Conservation (phyloP, 1,284 basidiomycete species). For the Bjerkandera adusta region DNA sequence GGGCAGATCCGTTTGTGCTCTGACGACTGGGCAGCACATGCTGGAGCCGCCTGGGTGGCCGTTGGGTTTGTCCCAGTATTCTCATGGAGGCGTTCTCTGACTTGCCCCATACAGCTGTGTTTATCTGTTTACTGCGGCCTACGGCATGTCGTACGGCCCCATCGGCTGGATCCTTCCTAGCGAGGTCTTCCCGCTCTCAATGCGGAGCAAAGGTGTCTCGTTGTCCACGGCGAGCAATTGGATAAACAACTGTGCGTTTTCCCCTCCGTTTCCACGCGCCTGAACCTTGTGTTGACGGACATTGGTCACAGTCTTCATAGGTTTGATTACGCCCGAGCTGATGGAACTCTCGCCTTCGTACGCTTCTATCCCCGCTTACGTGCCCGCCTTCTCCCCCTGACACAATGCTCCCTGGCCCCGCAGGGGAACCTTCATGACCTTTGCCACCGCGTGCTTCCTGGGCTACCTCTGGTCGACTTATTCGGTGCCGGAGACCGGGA, state of each 20-base stretch:
- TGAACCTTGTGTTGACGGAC: slow-evolving; percentile 4
- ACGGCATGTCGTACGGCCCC: slow-evolving; percentile 83
- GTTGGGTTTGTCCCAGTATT: slow-evolving; percentile 45
- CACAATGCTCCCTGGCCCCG: background rate
- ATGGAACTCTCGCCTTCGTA: slow-evolving; percentile 63
- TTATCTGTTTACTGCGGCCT: slow-evolving; percentile 79
- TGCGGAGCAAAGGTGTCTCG: slow-evolving; percentile 82
- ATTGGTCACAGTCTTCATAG: slow-evolving; percentile 62
- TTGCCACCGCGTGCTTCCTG: slow-evolving; percentile 60
- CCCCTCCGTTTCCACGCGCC: background rate
- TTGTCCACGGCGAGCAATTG: slow-evolving; percentile 85
- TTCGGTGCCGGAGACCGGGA: slow-evolving; percentile 74
- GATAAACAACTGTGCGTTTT: slow-evolving; percentile 69
- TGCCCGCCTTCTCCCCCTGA: slow-evolving; percentile 7
- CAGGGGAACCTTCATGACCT: slow-evolving; percentile 67
- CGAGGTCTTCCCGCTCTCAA: slow-evolving; percentile 85
- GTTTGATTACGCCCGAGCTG: slow-evolving; percentile 73
- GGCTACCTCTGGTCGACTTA: slow-evolving; percentile 70
- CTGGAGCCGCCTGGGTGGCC: slow-evolving; percentile 60
- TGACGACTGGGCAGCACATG: slow-evolving; percentile 54
- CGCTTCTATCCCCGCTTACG: slow-evolving; percentile 22
- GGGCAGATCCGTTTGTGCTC: slow-evolving; percentile 48
- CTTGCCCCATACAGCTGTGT: slow-evolving; percentile 49
- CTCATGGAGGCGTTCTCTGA: slow-evolving; percentile 22
- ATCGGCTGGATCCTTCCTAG: slow-evolving; percentile 82